A percentile compares a stretch with the other conserved stretches of the same genome.
Evolutionary conservation across 352 stramenopile species (phyloP).

Genomic region (Phytophthora foliorum): DNA sequence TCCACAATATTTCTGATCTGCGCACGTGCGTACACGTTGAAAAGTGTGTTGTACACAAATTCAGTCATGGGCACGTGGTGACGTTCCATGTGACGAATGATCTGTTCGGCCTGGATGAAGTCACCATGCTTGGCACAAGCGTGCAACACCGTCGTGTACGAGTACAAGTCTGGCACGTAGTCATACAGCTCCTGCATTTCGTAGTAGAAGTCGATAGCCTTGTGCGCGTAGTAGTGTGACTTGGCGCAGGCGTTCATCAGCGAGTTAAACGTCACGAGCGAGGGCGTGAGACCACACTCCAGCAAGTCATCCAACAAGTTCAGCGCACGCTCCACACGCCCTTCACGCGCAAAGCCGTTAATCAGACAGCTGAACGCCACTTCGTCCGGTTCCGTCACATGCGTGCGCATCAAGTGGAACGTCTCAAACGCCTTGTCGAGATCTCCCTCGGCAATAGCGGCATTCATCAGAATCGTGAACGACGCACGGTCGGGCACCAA

Average conservation of each 20-base stretch:
- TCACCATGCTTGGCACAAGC: conserved; percentile 84
- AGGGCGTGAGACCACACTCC: conserved; percentile 71
- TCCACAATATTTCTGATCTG: conserved; percentile 75
- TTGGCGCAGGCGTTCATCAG: conserved; percentile 87
- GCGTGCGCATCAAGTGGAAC: conserved; percentile 86
- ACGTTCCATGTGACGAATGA: conserved; percentile 75
- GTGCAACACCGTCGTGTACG: conserved; percentile 84
- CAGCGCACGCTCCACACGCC: conserved; percentile 77
- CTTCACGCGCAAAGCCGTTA: conserved; percentile 78
- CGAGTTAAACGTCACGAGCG: conserved; percentile 80
- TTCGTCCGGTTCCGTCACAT: conserved; percentile 74
- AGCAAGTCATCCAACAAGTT: conserved; percentile 85
- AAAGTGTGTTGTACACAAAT: conserved; percentile 76
- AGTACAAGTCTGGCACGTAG: conserved; percentile 78
- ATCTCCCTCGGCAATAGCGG: conserved; percentile 75
- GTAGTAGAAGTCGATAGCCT: conserved; percentile 87
- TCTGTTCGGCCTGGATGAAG: conserved; percentile 77
- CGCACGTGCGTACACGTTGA: conserved; percentile 85
- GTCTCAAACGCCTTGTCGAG: conserved; percentile 87
- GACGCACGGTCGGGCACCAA: conserved; percentile 69
- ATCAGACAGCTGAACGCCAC: conserved; percentile 81
- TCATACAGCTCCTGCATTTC: conserved; percentile 91
- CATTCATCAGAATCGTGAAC: conserved; percentile 86
- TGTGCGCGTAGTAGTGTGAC: conserved; percentile 88
- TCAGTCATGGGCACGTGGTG: conserved; percentile 76